Conservation (phyloP, 768 basidiomycete genomes). For the Pleurotus citrinopileatus region DNA sequence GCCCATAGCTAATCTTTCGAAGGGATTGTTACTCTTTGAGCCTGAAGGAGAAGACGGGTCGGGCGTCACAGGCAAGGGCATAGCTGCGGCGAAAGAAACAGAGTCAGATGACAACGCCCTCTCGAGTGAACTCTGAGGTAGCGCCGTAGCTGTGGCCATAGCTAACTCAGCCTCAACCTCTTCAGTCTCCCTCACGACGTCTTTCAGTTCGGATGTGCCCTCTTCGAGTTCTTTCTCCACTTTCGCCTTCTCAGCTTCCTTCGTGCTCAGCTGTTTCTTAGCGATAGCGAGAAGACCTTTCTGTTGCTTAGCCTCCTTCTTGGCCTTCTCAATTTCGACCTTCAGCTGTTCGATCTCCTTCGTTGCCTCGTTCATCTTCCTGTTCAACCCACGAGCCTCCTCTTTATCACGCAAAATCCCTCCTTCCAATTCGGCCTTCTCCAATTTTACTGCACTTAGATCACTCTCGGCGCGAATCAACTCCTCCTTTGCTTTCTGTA, state of each 20-base stretch:
- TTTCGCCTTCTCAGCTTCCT: conserved; percentile 75
- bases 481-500: conserved; percentile 70
- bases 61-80: conserved; percentile 72
- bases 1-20: conserved; percentile 65
- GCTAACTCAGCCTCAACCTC: conserved; percentile 51
- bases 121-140: conserved; percentile 19
- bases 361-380: conserved; percentile 77
- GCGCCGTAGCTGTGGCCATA: conserved; percentile 20
- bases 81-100: conserved; percentile 59
- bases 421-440: conserved; percentile 91
- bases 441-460: conserved; percentile 80
- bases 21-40: conserved; percentile 87
- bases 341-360: conserved; percentile 71
- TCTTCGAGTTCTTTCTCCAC: conserved; percentile 72
- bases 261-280: conserved; percentile 85
- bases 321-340: conserved; percentile 78
- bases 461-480: conserved; percentile 91
- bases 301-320: conserved; percentile 94
- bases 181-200: conserved; percentile 52
- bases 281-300: conserved; percentile 94
- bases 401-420: conserved; percentile 89
- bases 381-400: conserved; percentile 83
- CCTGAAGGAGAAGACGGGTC: conserved; percentile 51
- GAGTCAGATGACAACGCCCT: conserved; percentile 45
- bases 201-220: conserved; percentile 50